phyloP scores from a whole-genome alignment of 2,329 filamentous ascomycete genomes.

The Pseudogymnoascus verrucosus region DNA sequence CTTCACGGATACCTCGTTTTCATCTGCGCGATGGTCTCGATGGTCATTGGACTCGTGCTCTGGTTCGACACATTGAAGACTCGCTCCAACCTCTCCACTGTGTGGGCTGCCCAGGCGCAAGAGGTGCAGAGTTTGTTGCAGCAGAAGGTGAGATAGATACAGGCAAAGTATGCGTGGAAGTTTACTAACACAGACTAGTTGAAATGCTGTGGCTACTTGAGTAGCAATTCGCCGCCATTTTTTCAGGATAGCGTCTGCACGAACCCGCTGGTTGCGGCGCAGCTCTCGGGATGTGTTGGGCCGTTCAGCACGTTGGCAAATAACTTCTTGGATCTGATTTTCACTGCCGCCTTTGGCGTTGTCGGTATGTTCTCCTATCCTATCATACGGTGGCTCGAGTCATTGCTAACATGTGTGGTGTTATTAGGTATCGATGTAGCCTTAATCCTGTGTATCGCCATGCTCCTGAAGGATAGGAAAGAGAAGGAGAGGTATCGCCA shows the following conservation, averaged over 20 bases:
- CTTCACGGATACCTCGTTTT: slow-evolving; percentile 56
- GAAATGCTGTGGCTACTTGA: slow-evolving; percentile 71
- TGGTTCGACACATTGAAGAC: slow-evolving; percentile 69
- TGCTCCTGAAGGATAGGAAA: slow-evolving; percentile 72
- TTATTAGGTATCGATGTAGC: slow-evolving; percentile 52
- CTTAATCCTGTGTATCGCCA: slow-evolving; percentile 62
- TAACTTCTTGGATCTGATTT: slow-evolving; percentile 64
- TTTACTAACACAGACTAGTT: slow-evolving; percentile 43
- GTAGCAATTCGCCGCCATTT: slow-evolving; percentile 64
- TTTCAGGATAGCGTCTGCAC: slow-evolving; percentile 60
- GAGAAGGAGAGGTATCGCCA: slow-evolving; percentile 70
- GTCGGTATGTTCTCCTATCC: slow-evolving; percentile 44
- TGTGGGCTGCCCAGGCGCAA: slow-evolving; percentile 52
- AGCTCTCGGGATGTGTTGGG: slow-evolving; percentile 61
- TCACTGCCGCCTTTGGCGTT: slow-evolving; percentile 72
- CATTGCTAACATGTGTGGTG: neutral
- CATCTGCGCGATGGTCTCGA: slow-evolving; percentile 54
- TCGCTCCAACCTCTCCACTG: slow-evolving; percentile 49
- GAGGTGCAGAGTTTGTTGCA: slow-evolving; percentile 62
- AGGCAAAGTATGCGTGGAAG: neutral
- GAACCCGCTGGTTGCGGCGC: slow-evolving; percentile 61
- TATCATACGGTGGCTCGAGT: neutral
- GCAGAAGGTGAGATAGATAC: slow-evolving; percentile 38
- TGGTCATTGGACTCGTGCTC: slow-evolving; percentile 57
- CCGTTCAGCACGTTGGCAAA: slow-evolving; percentile 63